A percentile compares a stretch with the other conserved stretches of the same genome.
Evolutionary conservation across 202 grass and related monocot species (phyloP).

Genomic region (Elaeis oleifera): DNA sequence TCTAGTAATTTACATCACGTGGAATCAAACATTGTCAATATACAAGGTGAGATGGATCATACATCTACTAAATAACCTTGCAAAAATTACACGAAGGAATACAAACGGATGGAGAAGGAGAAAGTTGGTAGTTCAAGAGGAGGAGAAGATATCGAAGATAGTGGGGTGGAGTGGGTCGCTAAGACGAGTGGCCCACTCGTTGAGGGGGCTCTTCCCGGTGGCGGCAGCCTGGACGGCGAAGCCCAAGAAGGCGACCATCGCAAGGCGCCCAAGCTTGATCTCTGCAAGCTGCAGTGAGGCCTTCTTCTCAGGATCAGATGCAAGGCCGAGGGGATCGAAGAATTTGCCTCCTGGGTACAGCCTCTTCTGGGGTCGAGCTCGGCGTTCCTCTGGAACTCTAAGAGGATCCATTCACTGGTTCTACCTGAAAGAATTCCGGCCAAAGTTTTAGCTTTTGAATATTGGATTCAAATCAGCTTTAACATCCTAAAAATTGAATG

Average conservation of each 20-base stretch:
- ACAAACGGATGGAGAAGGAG: not conserved
- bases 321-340: constrained; percentile 88
- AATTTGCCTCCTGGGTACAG: constrained; percentile 72
- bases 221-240: constrained; percentile 94
- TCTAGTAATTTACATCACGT: too few species aligned
- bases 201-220: constrained; percentile 91
- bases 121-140: not conserved
- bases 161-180: constrained; percentile 99
- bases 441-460: too few species aligned
- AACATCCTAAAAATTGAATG: too few species aligned
- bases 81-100: not conserved
- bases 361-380: constrained; percentile 90
- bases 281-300: constrained; percentile 75
- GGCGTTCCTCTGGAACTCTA: constrained; percentile 98
- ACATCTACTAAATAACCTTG: too few species aligned
- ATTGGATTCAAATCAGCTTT: too few species aligned
- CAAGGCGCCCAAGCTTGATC: constrained; percentile 97
- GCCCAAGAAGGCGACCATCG: constrained; percentile 91
- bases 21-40: too few species aligned
- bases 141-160: constrained; percentile 78
- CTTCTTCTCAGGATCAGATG: constrained; percentile 87
- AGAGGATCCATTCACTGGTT: constrained; percentile 74
- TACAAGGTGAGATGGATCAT: too few species aligned
- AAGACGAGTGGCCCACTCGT: constrained; percentile 97
- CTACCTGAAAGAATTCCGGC: constrained; percentile 38